Percentiles rank a stretch among this genome's conserved stretches.
These are phyloP conservation scores for Cladosporium sphaerospermum DNA, from an alignment of 2,329 filamentous ascomycete genomes.

Conservation along the genomic window DNA sequence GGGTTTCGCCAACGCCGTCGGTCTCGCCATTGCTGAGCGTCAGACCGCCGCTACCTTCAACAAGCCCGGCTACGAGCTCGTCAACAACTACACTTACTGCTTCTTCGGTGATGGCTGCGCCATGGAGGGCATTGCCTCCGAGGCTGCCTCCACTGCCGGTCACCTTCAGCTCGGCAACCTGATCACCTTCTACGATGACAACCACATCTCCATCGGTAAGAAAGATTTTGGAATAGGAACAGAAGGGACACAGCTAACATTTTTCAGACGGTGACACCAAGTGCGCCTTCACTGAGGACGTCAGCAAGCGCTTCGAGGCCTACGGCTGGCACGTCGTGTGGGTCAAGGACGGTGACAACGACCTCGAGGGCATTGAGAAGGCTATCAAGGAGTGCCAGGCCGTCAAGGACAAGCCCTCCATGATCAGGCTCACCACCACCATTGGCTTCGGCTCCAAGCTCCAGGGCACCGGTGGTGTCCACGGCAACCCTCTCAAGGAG, in stretches of 20 bases:
- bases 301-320: conserved; percentile 86
- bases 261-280: conserved; percentile 82
- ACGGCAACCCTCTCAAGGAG: conserved; percentile 91
- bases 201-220: conserved; percentile 81
- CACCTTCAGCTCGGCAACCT: conserved; percentile 97
- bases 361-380: conserved; percentile 79
- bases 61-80: conserved; percentile 84
- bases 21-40: conserved; percentile 92
- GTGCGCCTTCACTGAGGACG: conserved; percentile 94
- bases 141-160: conserved; percentile 86
- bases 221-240: neutral
- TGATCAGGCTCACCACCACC: conserved; percentile 95
- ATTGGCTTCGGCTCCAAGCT: conserved; percentile 94
- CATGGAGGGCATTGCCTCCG: conserved; percentile 94
- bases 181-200: conserved; percentile 96
- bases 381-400: conserved; percentile 80
- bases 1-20: conserved; percentile 94
- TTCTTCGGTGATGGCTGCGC: conserved; percentile 98
- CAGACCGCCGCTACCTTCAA: conserved; percentile 91
- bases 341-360: conserved; percentile 82
- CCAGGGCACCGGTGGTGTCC: conserved; percentile 89
- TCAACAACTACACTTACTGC: conserved; percentile 94
- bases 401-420: conserved; percentile 90
- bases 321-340: conserved; percentile 91
- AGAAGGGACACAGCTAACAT: conserved; percentile 13